Base-by-base conservation (phyloP, 371 early-diverging fungal species). In the Mortierella sp. region DNA sequence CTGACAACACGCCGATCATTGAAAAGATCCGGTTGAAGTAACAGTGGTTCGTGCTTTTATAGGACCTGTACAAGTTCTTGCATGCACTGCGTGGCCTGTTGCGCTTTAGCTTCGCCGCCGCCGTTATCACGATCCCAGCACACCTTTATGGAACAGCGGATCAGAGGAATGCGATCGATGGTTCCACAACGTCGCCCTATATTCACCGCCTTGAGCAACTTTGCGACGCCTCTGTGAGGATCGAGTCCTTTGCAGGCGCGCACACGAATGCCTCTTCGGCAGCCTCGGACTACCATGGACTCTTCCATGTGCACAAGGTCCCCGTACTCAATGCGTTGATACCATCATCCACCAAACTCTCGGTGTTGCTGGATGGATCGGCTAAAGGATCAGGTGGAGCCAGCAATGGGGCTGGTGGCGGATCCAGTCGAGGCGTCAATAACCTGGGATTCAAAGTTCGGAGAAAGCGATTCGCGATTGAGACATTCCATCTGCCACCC, bases 231-330 rank as follows among this genome's bases (percentile, higher is more conserved):
- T 95, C 94, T 0, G 80, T 97, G 39, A 94, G 92, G 71, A 86
- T 96, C 19, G 95, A 96, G 76, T 96, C 96, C 6, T 97, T 97
- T 85, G 94, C 94, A 63, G 95, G 96, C 83, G 82, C 64, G 24
- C 60, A 46, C 16, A 67, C 67, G 1, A 71, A 77, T 28, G 46
- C 70, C 1, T 83, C 82, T 0, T 76, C 85, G 4, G 83, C 86
- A 17, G 83, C 87, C 10, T 85, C 90, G 46, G 91, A 89, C 13
- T 97, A 95, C 66, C 94, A 95, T 74, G 98, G 98, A 0, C 87
- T 96, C 54, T 84, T 96, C 79, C 91, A 94, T 78, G 90, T 95
- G 2, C 91, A 90, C 79, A 92, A 93, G 70, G 73, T 93, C 14
- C 92, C 94, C 2, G 85, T 88, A 1, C 78, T 95, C 10, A 90